Evolutionary conservation across 257 asterid species (phyloP).

Genomic region (Nicotiana undulata): DNA sequence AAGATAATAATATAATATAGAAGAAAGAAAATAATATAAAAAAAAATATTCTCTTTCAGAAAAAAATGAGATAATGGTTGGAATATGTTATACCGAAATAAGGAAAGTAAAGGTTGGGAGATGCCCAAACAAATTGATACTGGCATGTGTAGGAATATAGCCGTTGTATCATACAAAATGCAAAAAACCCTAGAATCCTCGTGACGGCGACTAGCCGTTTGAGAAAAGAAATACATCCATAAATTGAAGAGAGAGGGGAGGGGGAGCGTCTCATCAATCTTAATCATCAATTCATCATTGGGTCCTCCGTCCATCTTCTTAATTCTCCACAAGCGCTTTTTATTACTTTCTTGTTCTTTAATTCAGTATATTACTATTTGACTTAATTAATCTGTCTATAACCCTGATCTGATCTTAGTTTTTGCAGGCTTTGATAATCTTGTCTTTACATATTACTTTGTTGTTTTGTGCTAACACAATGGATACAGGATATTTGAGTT

Average conservation of each 20-base stretch:
- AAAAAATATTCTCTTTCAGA: too few species aligned
- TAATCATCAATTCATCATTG: neutral
- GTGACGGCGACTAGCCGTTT: slow-evolving; percentile 2
- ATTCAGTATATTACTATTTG: neutral
- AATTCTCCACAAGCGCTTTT: neutral
- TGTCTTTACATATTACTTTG: neutral
- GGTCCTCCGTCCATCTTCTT: neutral
- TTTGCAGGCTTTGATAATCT: neutral
- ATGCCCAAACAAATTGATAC: neutral
- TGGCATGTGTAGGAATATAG: neutral
- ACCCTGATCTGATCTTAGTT: neutral
- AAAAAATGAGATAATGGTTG: too few species aligned
- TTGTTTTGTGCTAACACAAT: neutral
- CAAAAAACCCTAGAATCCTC: neutral
- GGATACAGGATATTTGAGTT: slow-evolving; percentile 14
- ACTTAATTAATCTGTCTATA: neutral
- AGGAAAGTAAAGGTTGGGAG: too few species aligned
- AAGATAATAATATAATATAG: too few species aligned
- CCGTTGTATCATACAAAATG: neutral
- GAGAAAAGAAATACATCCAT: neutral
- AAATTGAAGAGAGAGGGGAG: neutral
- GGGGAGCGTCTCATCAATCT: neutral
- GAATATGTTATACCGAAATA: too few species aligned
- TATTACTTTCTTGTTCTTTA: neutral
- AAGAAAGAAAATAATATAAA: too few species aligned